These are phyloP conservation scores for Colletotrichum neosansevieriae DNA, from an alignment of 2,329 filamentous ascomycete genomes.

Conservation along the genomic window DNA sequence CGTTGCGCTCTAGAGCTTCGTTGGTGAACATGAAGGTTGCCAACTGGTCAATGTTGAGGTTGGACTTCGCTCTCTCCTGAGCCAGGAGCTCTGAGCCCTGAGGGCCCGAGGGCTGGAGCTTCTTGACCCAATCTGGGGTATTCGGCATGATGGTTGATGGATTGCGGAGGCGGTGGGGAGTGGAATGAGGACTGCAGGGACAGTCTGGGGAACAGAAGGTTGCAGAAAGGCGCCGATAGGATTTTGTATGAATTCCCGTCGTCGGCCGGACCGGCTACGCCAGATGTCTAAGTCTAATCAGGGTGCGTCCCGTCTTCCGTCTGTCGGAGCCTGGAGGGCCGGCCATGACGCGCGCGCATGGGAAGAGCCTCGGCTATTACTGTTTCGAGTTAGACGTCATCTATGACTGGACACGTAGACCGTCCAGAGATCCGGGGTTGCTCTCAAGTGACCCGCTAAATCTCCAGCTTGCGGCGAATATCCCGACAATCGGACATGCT, in stretches of 20 bases:
- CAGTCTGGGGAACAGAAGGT: constrained; percentile 1
- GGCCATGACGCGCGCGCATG: constrained; percentile 28
- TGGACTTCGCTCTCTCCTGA: constrained; percentile 76
- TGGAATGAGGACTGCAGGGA: constrained; percentile 6
- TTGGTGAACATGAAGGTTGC: constrained; percentile 77
- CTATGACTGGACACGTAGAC: constrained; percentile 16
- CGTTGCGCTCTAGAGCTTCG: constrained; percentile 70
- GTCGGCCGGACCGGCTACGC: constrained; percentile 13
- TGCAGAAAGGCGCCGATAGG: not conserved
- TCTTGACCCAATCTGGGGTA: constrained; percentile 43
- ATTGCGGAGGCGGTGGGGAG: constrained; percentile 10
- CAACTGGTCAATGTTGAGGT: constrained; percentile 75
- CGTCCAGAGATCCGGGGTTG: constrained; percentile 8
- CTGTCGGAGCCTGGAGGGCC: constrained; percentile 24
- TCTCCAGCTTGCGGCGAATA: not conserved
- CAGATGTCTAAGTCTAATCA: constrained; percentile 25
- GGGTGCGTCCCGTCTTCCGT: constrained; percentile 24
- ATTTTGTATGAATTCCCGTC: constrained; percentile 26
- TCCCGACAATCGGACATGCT: constrained; percentile 35
- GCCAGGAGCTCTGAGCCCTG: constrained; percentile 77
- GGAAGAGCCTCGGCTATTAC: constrained; percentile 33
- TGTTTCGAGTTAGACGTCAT: constrained; percentile 26
- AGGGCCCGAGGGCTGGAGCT: constrained; percentile 62
- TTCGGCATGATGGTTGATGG: constrained; percentile 30
- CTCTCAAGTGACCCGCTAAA: constrained; percentile 10